phyloP scores from a whole-genome alignment of 73 alveolate genomes.

The Paraurostyla sp. region DNA sequence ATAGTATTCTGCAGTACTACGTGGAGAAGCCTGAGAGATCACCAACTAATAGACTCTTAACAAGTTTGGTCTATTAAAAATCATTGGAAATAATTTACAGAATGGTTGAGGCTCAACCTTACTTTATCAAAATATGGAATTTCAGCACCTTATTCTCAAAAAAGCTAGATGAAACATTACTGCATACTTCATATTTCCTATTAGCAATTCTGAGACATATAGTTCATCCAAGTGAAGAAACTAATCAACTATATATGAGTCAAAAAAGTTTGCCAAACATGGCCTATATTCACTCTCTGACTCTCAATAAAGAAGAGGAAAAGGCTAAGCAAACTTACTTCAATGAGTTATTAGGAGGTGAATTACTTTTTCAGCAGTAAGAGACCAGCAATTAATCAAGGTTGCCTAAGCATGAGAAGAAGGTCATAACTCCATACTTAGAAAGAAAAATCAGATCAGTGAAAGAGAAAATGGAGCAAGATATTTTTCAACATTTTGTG shows the following conservation, averaged over 20 bases:
- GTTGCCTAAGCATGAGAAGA: not conserved
- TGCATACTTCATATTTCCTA: not conserved
- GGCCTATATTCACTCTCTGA: not conserved
- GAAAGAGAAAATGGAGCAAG: conserved; percentile 11
- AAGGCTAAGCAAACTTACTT: not conserved
- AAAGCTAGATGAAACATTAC: not conserved
- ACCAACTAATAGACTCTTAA: not conserved
- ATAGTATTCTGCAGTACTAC: not conserved
- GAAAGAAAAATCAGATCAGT: not conserved
- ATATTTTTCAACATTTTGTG: conserved; percentile 44
- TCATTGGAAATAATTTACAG: not conserved
- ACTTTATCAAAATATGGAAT: conserved; percentile 18
- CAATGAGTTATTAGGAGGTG: not conserved
- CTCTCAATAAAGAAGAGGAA: conserved; percentile 15
- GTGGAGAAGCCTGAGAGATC: not conserved
- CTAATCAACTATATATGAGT: not conserved
- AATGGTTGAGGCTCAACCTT: conserved; percentile 50
- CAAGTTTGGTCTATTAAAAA: not conserved
- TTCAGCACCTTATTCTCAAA: not conserved
- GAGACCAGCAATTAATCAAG: not conserved
- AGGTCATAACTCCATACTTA: conserved; percentile 31
- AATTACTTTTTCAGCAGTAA: not conserved
- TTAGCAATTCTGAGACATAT: conserved; percentile 1
- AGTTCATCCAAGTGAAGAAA: not conserved
- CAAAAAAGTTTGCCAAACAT: not conserved